phyloP scores from a whole-genome alignment of 768 basidiomycete species.

The Leccinellum rugosiceps region DNA sequence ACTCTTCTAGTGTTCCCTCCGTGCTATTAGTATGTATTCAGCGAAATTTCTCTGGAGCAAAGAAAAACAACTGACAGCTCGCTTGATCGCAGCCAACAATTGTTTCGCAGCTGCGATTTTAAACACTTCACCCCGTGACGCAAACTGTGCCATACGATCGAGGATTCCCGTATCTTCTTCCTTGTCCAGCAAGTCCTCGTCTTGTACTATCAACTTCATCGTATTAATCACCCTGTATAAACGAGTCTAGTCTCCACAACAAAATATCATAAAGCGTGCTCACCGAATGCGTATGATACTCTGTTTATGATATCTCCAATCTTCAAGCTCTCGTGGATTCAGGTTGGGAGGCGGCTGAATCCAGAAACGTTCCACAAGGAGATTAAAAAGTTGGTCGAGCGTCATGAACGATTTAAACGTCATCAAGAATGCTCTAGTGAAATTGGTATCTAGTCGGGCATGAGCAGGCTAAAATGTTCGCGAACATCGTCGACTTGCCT shows the following conservation, averaged over 20 bases:
- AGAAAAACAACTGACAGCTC: conserved; percentile 40
- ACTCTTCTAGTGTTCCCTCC: conserved; percentile 35
- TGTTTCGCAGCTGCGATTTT: conserved; percentile 46
- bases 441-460: conserved; percentile 44
- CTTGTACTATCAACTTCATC: conserved; percentile 58
- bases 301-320: conserved; percentile 60
- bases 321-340: conserved; percentile 39
- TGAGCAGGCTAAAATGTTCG: not conserved
- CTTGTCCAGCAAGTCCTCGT: conserved; percentile 50
- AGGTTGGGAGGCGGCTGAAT: conserved; percentile 50
- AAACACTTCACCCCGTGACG: conserved; percentile 39
- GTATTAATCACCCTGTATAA: conserved; percentile 56
- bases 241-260: not conserved
- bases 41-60: not conserved
- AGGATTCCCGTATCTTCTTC: conserved; percentile 53
- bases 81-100: conserved; percentile 46
- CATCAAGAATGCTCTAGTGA: conserved; percentile 61
- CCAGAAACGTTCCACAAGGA: conserved; percentile 54
- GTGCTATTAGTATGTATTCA: conserved; percentile 14
- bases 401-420: conserved; percentile 69
- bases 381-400: conserved; percentile 50
- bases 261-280: conserved; percentile 11
- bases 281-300: conserved; percentile 58
- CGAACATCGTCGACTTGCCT: conserved; percentile 36
- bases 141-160: conserved; percentile 52